Base-by-base conservation (phyloP, 352 stramenopile species). In the Pythium oligandrum region DNA sequence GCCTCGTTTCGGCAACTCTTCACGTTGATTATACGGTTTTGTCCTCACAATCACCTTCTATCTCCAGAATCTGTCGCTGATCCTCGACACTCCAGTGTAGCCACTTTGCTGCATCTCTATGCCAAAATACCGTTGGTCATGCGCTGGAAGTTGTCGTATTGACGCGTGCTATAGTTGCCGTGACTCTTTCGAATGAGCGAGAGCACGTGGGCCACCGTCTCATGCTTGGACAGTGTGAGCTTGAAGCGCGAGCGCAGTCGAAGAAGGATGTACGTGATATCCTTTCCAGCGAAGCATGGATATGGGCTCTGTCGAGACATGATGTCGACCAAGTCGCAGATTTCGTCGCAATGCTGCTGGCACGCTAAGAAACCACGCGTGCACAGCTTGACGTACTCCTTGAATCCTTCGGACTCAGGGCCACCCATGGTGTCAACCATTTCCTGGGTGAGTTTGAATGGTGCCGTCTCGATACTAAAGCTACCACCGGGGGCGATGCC, bases 391-490 rank as follows among this genome's bases (percentile, higher is more conserved):
- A 99, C 85, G 68, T 99, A 99, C 66, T 98, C 93, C 48, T 97
- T 96, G 70, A 98, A 98, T 11, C 80, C 82, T 46, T 93, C 76
- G 2, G 73, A 93, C 10, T 96, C 81, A 31, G 80, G 70, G 1
- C 97, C 97, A 38, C 93, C 96, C 88, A 99, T 97, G 4, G 98
- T 95, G 53, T 98, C 92, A 8, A 99, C 94, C 81, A 99, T 99
- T 57, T 99, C 98, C 40, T 83, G 80, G n/a, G 97, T 99, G 5
- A 99, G 76, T 67, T 99, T 99, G 85, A 99, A 99, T 31, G 98
- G 97, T 45, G 97, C 97, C 38, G 93, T 97, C 73, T 99, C 98
- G 55, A 99, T 97, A 46, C 84, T 98, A 50, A 98, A 98, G 74
- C 97, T 98, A 55, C 98, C 96, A 59, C 97, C 98, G 1, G 97